A percentile compares a stretch with the other conserved stretches of the same genome.
Conservation (phyloP, 192 early-diverging fungal species). For the Coemansia furcata region DNA sequence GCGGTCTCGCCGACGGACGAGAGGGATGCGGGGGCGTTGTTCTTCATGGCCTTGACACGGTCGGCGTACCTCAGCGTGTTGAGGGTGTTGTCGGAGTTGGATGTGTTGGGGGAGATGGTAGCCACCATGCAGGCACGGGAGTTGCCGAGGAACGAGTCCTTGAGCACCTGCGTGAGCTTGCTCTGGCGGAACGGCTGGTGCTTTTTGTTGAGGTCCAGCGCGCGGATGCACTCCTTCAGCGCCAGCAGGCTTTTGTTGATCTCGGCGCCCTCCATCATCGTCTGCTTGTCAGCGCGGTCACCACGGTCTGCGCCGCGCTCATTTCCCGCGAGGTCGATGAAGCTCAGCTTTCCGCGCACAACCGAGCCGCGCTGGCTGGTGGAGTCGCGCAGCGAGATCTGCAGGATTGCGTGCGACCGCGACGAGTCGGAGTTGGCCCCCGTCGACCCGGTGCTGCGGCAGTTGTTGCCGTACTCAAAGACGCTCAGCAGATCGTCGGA, state of each 20-base stretch:
- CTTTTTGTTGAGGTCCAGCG: conserved; percentile 89
- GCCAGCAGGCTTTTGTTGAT: conserved; percentile 99
- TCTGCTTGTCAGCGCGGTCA: conserved; percentile 83
- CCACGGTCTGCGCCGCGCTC: conserved; percentile 97
- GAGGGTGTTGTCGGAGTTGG: conserved; percentile 93
- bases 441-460: conserved; percentile 91
- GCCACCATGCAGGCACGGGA: conserved; percentile 99
- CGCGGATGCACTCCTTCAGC: conserved; percentile 97
- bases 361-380: conserved; percentile 48
- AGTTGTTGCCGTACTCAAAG: conserved; percentile 88
- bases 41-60: conserved; percentile 59
- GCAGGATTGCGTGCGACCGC: conserved; percentile 95
- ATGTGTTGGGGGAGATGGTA: conserved; percentile 92
- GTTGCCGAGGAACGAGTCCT: conserved; percentile 98
- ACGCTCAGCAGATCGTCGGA: conserved; percentile 87
- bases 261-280: conserved; percentile 98
- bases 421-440: conserved; percentile 95
- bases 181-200: conserved; percentile 98
- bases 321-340: conserved; percentile 97
- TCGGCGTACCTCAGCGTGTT: conserved; percentile 98
- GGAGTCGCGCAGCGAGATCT: conserved; percentile 77
- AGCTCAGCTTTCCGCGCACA: conserved; percentile 84
- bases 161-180: conserved; percentile 96
- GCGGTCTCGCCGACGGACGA: conserved; percentile 34
- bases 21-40: conserved; percentile 3